Base-by-base conservation (phyloP, 2,329 filamentous ascomycete genomes). In the Fusarium subglutinans region DNA sequence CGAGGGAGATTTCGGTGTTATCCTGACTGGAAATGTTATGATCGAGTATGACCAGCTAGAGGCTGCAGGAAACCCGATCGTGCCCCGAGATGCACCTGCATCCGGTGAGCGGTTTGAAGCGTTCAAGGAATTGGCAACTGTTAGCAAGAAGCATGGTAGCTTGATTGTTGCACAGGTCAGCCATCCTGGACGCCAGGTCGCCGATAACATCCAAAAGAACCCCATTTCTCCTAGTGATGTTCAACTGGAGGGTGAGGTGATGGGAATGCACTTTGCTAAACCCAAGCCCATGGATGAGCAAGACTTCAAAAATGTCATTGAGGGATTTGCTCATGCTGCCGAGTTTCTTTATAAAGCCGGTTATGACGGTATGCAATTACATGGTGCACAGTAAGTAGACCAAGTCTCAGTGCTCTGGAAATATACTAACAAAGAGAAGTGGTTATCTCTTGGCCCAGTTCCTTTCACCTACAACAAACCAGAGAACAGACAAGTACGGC, bases 1-100 rank as follows among this genome's bases (percentile, higher is more conserved):
- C 5, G 86, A 90, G 73, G 88, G 87, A 30, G 84, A 81, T 18
- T 84, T 85, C 53, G 90, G 90, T 17, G 74, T 89, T 33, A 88
- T 91, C 66, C 79, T 91, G 4, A 90, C 89, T 1, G 90, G 91
- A 48, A 93, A 93, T 80, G 83, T 91, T 67, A 90, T 91, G 86
- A 85, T 92, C 50, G 88, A 91, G 54, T 89, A 87, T 71, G 88
- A 90, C 56, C 86, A 90, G 59, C 81, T 91, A 4, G 89, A 90
- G 72, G 84, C 84, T 10, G 76, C 85, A 6, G 89, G 90, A 14
- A 90, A 91, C 79, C 82, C 83, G 2, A 90, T 93, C 77, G 88
- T 93, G 48, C 87, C 90, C 2, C 81, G 81, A 14, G 84, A 84
- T 11, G 85, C 86, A 12, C 80, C 84, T 0, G 87, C 86, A 61